Evolutionary conservation across 805 yeast species (phyloP).

Genomic region (Candida rishiriensis): DNA sequence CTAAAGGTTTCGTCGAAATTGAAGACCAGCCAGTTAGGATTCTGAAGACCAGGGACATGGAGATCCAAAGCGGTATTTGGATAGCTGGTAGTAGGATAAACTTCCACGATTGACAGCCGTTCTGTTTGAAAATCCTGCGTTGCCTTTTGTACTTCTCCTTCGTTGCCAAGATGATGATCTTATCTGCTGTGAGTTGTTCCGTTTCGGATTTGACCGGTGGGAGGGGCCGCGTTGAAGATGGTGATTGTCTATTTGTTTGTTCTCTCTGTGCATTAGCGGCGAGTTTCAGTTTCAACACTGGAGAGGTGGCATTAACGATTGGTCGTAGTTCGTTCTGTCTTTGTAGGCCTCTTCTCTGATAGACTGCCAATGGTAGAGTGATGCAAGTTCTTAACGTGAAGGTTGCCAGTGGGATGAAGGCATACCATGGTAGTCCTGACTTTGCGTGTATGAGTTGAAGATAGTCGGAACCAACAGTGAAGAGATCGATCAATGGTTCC

Average conservation of each 20-base stretch:
- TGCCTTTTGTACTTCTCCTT: constrained; percentile 80
- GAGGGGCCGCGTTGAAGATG: too few relatives aligned
- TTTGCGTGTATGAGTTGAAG: constrained; percentile 46
- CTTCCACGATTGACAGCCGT: constrained; percentile 77
- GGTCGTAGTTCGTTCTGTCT: constrained; percentile 73
- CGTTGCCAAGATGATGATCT: constrained; percentile 65
- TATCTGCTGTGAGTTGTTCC: constrained; percentile 62
- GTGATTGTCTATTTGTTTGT: constrained; percentile 22
- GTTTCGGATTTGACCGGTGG: constrained; percentile 24
- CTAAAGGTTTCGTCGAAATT: constrained; percentile 41
- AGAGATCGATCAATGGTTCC: constrained; percentile 17
- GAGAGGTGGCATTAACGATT: constrained; percentile 66
- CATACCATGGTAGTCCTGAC: constrained; percentile 80
- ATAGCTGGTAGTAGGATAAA: constrained; percentile 68
- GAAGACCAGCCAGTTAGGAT: constrained; percentile 65
- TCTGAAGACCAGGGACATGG: constrained; percentile 71
- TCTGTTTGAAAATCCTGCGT: constrained; percentile 57
- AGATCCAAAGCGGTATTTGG: constrained; percentile 85
- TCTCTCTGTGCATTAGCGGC: constrained; percentile 42
- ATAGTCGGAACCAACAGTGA: constrained; percentile 24
- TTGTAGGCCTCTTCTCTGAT: constrained; percentile 63
- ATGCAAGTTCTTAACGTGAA: constrained; percentile 56
- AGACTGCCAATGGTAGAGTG: constrained; percentile 75
- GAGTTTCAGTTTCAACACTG: constrained; percentile 58
- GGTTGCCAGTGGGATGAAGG: constrained; percentile 70